Percentiles rank a stretch among this genome's conserved stretches.
Conservation (phyloP, 495 filamentous ascomycete genomes). For the Recurvomyces mirabilis region DNA sequence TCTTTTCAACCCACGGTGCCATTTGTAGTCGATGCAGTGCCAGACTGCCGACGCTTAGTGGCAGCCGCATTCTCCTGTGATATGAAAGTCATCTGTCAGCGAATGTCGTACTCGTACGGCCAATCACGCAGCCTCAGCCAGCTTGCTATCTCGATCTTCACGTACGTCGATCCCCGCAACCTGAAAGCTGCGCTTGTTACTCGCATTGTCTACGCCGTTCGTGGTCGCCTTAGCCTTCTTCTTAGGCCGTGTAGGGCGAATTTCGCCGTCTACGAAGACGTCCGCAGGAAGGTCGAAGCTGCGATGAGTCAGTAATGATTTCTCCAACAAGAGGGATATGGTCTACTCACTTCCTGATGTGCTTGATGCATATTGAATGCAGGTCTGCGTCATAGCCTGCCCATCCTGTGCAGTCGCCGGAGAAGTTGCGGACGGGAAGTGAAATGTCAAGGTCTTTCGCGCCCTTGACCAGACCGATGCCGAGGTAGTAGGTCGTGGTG, state of each 20-base stretch:
- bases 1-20: not conserved
- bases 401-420: slow-evolving; percentile 54
- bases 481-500: slow-evolving; percentile 82
- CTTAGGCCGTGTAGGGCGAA: slow-evolving; percentile 23
- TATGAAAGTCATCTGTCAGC: too few relatives aligned
- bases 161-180: slow-evolving; percentile 29
- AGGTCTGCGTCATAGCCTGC: slow-evolving; percentile 51
- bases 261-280: slow-evolving; percentile 74
- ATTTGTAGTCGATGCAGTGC: slow-evolving; percentile 3
- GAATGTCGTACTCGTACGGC: too few relatives aligned
- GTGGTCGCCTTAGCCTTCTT: slow-evolving; percentile 21
- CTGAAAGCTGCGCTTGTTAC: slow-evolving; percentile 28
- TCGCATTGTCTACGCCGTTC: slow-evolving; percentile 7
- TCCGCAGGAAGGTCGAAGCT: slow-evolving; percentile 82
- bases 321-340: not conserved
- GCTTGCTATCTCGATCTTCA: too few relatives aligned
- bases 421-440: slow-evolving; percentile 63
- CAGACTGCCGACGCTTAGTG: slow-evolving; percentile 21
- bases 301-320: slow-evolving; percentile 21
- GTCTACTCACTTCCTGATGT: slow-evolving; percentile 56
- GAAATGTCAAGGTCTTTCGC: slow-evolving; percentile 56
- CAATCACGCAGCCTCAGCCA: too few relatives aligned
- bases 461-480: slow-evolving; percentile 56
- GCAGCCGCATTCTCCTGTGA: too few relatives aligned
- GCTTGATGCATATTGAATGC: slow-evolving; percentile 58